Evolutionary conservation across 257 asterid genomes (phyloP).

Genomic region (Fraxinus americana): DNA sequence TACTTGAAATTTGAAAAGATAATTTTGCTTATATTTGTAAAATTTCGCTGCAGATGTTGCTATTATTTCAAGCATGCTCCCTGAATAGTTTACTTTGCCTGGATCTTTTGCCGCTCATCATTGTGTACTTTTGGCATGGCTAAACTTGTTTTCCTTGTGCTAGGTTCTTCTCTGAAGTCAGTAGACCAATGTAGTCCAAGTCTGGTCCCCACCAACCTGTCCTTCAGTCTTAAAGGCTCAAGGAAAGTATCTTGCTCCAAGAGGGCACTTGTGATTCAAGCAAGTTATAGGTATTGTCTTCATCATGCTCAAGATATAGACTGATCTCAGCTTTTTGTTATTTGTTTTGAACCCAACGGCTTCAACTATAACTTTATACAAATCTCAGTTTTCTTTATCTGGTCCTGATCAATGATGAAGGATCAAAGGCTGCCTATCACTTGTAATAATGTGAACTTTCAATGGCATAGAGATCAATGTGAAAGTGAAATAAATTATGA

Average conservation of each 20-base stretch:
- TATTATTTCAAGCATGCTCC: not conserved
- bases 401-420: conserved; percentile 16
- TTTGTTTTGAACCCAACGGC: not conserved
- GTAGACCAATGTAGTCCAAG: conserved; percentile 30
- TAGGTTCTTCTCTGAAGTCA: conserved; percentile 47
- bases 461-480: not conserved
- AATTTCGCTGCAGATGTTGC: not conserved
- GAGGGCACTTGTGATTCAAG: conserved; percentile 52
- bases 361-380: not conserved
- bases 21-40: not conserved
- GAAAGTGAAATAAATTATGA: conserved; percentile 7
- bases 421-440: conserved; percentile 9
- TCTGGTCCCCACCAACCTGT: conserved; percentile 47
- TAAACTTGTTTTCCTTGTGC: conserved; percentile 13
- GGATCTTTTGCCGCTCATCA: not conserved
- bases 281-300: conserved; percentile 55
- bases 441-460: not conserved
- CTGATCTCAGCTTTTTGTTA: conserved; percentile 3
- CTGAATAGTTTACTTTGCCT: not conserved
- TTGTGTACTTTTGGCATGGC: conserved; percentile 6
- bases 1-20: not conserved
- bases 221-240: conserved; percentile 40
- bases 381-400: conserved; percentile 6
- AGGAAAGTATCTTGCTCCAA: conserved; percentile 42
- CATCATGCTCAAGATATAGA: not conserved